Evolutionary conservation across 2,329 filamentous ascomycete genomes (phyloP).

Genomic region (Fusarium euwallaceae): DNA sequence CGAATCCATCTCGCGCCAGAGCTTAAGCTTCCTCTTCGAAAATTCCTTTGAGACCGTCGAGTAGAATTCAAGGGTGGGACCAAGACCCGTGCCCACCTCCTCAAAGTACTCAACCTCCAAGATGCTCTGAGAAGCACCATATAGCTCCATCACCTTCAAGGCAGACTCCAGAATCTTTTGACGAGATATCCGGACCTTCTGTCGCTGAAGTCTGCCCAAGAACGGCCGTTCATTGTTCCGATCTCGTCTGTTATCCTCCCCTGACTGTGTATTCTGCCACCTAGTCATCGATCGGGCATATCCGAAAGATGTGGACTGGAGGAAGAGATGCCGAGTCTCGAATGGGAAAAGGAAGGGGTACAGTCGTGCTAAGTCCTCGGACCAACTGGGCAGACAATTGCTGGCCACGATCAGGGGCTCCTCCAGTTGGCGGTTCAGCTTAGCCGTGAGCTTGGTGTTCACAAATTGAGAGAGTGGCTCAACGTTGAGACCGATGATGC

Average conservation of each 20-base stretch:
- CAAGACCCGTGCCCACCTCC: slow-evolving; percentile 95
- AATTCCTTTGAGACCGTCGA: slow-evolving; percentile 98
- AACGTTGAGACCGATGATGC: slow-evolving; percentile 76
- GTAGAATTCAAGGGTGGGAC: slow-evolving; percentile 97
- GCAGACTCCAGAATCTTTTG: slow-evolving; percentile 96
- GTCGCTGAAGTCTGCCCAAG: slow-evolving; percentile 89
- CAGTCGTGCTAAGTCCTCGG: slow-evolving; percentile 90
- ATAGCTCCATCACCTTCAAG: slow-evolving; percentile 98
- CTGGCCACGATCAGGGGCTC: slow-evolving; percentile 97
- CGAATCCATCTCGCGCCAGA: slow-evolving; percentile 93
- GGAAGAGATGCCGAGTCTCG: slow-evolving; percentile 94
- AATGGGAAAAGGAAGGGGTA: slow-evolving; percentile 99
- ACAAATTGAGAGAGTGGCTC: slow-evolving; percentile 95
- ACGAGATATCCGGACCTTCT: slow-evolving; percentile 97
- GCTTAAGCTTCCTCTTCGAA: slow-evolving; percentile 94
- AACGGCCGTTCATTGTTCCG: slow-evolving; percentile 92
- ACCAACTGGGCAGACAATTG: slow-evolving; percentile 95
- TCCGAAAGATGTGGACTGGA: slow-evolving; percentile 98
- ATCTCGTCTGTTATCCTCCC: slow-evolving; percentile 84
- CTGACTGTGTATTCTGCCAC: slow-evolving; percentile 92
- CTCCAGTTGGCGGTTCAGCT: slow-evolving; percentile 95
- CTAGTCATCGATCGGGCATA: slow-evolving; percentile 97
- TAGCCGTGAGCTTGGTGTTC: slow-evolving; percentile 97
- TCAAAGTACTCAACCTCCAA: slow-evolving; percentile 99
- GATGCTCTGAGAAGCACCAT: slow-evolving; percentile 95